Evolutionary conservation across 495 filamentous ascomycete species (phyloP), one percentile per base, ranked within the genome.

Genomic region (Penicillium odoratum): DNA sequence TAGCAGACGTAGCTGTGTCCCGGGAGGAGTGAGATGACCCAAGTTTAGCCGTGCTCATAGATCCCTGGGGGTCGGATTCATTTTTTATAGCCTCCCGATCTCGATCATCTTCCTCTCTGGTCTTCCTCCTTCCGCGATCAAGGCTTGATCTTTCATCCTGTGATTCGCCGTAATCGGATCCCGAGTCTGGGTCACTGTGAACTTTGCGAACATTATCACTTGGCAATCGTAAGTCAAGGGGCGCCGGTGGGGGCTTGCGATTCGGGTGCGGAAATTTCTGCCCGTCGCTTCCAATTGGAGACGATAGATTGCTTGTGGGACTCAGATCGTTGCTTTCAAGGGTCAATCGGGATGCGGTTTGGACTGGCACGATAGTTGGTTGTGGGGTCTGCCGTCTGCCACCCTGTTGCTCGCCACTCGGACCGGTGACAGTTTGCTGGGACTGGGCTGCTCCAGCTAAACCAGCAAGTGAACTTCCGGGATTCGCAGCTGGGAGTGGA

Each of bases 61-160:
- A 42, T 79, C 67, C 71, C 85, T 91, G 51, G 82, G 79, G 44
- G 76, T 88, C 85, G 18, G 83, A 76, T 56, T 93, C 88, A 62
- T 82, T 83, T 52, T 76, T 66, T 15, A 85, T 77, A 7, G 82
- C 80, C 69, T 92, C 90, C 38, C 92, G 85, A 48, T 92, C 84
- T 53, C 79, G 78, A 58, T 97, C 92, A 65, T 97, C 92, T 51
- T 94, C 92, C 67, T 92, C 91, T 57, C 92, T 83, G 0, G 92
- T 97, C 62, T 88, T 91, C 61, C 91, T 80, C 34, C 92, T 81
- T n/a, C 92, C 92, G 46, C 92, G 81, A 31, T 86, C 85, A 48
- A 81, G 65, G n/a, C 69, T 64, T 1, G 78, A 73, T 34, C 70
- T 57, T 88, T 84, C 15, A 83, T 89, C 84, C 5, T 87, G 67